A percentile compares a stretch with the other conserved stretches of the same genome.
phyloP scores from a whole-genome alignment of 2,329 filamentous ascomycete genomes.

The Ascosphaera aggregata region DNA sequence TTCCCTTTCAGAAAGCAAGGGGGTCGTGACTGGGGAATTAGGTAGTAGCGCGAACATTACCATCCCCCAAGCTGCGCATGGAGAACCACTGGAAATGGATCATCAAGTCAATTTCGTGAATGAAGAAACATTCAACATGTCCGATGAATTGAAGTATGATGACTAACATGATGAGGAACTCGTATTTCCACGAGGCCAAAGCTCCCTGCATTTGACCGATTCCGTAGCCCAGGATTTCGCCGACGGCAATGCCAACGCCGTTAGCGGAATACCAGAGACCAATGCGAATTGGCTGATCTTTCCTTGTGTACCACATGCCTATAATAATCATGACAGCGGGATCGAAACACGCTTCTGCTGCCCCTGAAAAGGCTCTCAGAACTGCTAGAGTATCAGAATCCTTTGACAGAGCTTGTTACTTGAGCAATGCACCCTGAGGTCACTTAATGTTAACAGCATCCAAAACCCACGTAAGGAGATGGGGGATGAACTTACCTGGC shows the following conservation, averaged over 20 bases:
- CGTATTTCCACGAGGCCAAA: slow-evolving; percentile 40
- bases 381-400: slow-evolving; percentile 32
- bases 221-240: slow-evolving; percentile 32
- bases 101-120: too few species aligned
- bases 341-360: slow-evolving; percentile 33
- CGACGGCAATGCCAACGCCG: slow-evolving; percentile 34
- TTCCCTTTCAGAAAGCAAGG: slow-evolving; percentile 27
- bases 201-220: slow-evolving; percentile 35
- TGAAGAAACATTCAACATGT: too few species aligned
- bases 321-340: slow-evolving; percentile 42
- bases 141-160: too few species aligned
- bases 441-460: neutral
- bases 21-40: slow-evolving; percentile 31
- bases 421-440: slow-evolving; percentile 22
- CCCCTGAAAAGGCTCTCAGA: slow-evolving; percentile 32
- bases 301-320: slow-evolving; percentile 40
- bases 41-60: slow-evolving; percentile 33
- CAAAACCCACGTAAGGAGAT: neutral
- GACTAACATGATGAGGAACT: slow-evolving; percentile 38
- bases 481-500: slow-evolving; percentile 19
- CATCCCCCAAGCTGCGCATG: slow-evolving; percentile 36
- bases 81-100: slow-evolving; percentile 22
- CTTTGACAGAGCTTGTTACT: slow-evolving; percentile 29
- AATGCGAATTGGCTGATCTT: slow-evolving; percentile 37
- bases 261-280: slow-evolving; percentile 37